Conservation (phyloP, 495 filamentous ascomycete genomes). For the Sphaerosporella brunnea region DNA sequence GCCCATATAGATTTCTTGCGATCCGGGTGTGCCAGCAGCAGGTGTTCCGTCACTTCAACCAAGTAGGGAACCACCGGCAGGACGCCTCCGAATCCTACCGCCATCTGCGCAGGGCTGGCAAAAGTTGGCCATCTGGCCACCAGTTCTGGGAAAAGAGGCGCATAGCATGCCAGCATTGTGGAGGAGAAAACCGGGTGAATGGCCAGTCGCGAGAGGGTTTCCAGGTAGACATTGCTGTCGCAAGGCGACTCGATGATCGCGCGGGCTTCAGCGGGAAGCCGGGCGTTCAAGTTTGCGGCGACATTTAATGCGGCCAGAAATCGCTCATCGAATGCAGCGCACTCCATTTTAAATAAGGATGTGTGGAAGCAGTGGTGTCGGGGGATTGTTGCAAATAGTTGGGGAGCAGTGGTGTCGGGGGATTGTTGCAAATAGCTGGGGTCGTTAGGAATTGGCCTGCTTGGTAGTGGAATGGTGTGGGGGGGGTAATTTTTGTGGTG, state of each 20-base stretch:
- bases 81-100: constrained; percentile 16
- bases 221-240: constrained; percentile 18
- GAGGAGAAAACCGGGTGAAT: constrained; percentile 17
- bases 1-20: neutral
- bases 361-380: neutral
- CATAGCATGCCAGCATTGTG: constrained; percentile 18
- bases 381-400: no score
- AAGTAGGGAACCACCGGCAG: constrained; percentile 21
- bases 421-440: no score
- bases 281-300: neutral
- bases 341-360: constrained; percentile 3
- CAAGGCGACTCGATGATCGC: constrained; percentile 9
- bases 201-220: constrained; percentile 21
- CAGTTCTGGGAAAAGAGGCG: constrained; percentile 22
- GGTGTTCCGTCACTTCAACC: constrained; percentile 15
- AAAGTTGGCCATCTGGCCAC: constrained; percentile 19
- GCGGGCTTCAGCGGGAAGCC: neutral
- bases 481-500: neutral
- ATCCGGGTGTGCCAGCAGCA: constrained; percentile 6
- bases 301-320: neutral
- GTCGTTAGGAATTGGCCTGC: no score
- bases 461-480: no score
- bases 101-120: constrained; percentile 11
- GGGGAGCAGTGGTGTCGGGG: neutral
- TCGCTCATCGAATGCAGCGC: constrained; percentile 2